Evolutionary conservation across 2,329 filamentous ascomycete species (phyloP).

Genomic region (Hymenoscyphus occultus): DNA sequence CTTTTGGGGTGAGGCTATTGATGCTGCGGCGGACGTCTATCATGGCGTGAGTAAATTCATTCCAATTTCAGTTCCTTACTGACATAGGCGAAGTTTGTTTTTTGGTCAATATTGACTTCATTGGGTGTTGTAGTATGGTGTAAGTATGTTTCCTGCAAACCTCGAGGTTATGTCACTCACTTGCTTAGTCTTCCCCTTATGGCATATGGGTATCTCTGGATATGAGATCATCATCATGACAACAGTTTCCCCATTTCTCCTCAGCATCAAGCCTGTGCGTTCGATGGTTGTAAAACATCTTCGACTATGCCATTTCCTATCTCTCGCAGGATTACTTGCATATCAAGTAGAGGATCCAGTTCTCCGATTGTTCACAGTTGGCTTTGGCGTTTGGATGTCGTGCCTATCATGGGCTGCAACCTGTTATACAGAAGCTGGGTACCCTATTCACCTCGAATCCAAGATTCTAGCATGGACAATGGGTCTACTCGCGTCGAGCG

Average conservation of each 20-base stretch:
- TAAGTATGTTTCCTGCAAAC: constrained; percentile 47
- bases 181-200: constrained; percentile 79
- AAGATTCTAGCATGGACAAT: constrained; percentile 77
- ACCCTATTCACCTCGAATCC: constrained; percentile 73
- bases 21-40: constrained; percentile 85
- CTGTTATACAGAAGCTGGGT: constrained; percentile 72
- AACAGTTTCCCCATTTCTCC: constrained; percentile 75
- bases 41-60: constrained; percentile 64
- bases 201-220: constrained; percentile 98
- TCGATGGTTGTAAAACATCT: constrained; percentile 66
- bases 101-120: constrained; percentile 92
- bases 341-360: constrained; percentile 73
- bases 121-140: constrained; percentile 91
- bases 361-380: constrained; percentile 74
- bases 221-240: constrained; percentile 88
- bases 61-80: neutral
- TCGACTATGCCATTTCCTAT: constrained; percentile 70
- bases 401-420: constrained; percentile 83
- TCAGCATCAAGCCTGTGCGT: constrained; percentile 68
- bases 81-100: constrained; percentile 65
- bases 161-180: constrained; percentile 21
- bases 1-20: constrained; percentile 69
- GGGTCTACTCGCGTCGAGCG: constrained; percentile 79
- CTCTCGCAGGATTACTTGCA: constrained; percentile 73
- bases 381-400: constrained; percentile 75